Evolutionary conservation across 2,329 filamentous ascomycete species (phyloP), one percentile per base, ranked within the genome.

Genomic region (Xylariaceae sp.): DNA sequence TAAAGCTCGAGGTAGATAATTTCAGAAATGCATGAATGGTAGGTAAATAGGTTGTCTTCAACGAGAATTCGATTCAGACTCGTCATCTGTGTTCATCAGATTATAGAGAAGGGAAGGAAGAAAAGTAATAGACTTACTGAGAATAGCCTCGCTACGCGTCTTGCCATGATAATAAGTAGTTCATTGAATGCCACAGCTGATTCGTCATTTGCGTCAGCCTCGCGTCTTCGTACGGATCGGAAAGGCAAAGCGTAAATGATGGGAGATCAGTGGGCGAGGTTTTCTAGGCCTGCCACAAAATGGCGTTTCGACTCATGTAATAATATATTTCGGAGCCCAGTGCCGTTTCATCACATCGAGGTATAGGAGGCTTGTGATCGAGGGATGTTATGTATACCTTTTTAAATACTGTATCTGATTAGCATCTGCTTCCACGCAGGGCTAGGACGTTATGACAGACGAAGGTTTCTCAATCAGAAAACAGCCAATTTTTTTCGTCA

Each of bases 281-380:
- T 95, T 95, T 94, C 89, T 94, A 95, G 88, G 90, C 90, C 89
- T 95, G 89, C 88, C 89, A 71, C 88, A 88, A 87, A 79, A 72
- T 88, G 89, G 88, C 81, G 86, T 80, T 82, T 90, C 87, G 68
- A 75, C 90, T 89, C 89, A 82, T 82, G 74, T 69, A 67, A 34
- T 63, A n/a, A 64, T 69, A 64, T 69, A 67, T 60, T 75, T 94
- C 89, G 85, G 90, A 92, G 90, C 90, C 90, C 90, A 95, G 90
- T 95, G 90, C 90, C 88, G 72, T 77, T 86, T 89, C 87, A 90
- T 92, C 87, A 88, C 81, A 58, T 61, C 65, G 71, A 56, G 53
- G 40, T 34, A 25, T 40, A 32, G 22, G 37, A 32, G n/a, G 10
- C n/a, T 39, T 46, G 53, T 48, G 38, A 42, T 49, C 36, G 41